phyloP scores from a whole-genome alignment of 768 basidiomycete species.

The Floccularia luteovirens region DNA sequence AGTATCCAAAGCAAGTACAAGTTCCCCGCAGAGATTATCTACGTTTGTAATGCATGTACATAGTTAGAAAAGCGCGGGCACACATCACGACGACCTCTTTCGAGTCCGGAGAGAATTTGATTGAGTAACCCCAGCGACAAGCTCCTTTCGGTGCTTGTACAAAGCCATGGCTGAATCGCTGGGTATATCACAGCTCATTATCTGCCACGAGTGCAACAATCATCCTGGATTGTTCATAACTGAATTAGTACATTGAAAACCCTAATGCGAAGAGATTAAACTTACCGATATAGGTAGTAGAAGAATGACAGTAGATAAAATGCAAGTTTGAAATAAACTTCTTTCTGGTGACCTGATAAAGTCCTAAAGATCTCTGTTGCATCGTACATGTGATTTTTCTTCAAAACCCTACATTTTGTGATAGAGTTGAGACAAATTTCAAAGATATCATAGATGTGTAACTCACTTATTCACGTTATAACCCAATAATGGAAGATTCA shows the following conservation, averaged over 20 bases:
- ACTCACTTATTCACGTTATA: slow-evolving; percentile 94
- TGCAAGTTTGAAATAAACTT: slow-evolving; percentile 89
- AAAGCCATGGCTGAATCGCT: not conserved
- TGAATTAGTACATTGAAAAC: not conserved
- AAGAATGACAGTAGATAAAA: slow-evolving; percentile 89
- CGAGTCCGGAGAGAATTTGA: too few relatives aligned
- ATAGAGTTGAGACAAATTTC: not conserved
- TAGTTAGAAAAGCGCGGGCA: too few relatives aligned
- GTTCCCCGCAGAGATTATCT: too few relatives aligned
- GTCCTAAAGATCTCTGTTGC: slow-evolving; percentile 99
- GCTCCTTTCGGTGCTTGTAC: not conserved
- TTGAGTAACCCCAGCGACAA: too few relatives aligned
- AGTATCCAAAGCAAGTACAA: too few relatives aligned
- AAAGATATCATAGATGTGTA: not conserved
- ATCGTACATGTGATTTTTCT: slow-evolving; percentile 96
- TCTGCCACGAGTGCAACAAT: slow-evolving; percentile 79
- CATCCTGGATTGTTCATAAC: slow-evolving; percentile 43
- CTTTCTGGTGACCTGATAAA: slow-evolving; percentile 88
- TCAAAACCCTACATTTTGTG: slow-evolving; percentile 21
- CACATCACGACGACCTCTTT: too few relatives aligned
- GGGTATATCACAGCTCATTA: slow-evolving; percentile 32
- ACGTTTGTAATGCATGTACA: too few relatives aligned
- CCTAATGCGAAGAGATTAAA: slow-evolving; percentile 4
- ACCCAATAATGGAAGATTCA: slow-evolving; percentile 82
- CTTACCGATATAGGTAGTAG: slow-evolving; percentile 86